phyloP scores from a whole-genome alignment of 108 stramenopile species.

The Nannochloropsis salina region DNA sequence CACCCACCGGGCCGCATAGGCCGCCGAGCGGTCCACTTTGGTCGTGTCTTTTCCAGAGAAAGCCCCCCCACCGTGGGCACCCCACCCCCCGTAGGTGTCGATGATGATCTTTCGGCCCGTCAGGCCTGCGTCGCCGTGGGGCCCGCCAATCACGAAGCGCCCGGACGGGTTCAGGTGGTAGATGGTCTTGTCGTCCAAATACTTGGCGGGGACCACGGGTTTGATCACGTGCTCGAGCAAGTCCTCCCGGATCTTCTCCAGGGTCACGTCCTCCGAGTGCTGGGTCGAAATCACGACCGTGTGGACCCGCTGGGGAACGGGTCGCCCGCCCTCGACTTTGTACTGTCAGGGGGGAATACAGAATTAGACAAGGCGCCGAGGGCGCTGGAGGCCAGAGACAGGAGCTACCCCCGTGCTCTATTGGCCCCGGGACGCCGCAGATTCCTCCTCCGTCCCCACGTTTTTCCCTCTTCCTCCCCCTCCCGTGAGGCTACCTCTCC shows the following conservation, averaged over 20 bases:
- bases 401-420: no score
- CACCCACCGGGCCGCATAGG: conserved; percentile 92
- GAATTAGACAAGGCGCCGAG: no score
- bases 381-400: no score
- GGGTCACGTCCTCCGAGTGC: conserved; percentile 82
- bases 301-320: conserved; percentile 83
- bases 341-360: conserved; percentile 61
- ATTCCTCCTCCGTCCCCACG: background rate
- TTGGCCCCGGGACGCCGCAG: background rate
- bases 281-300: conserved; percentile 93
- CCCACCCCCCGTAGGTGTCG: conserved; percentile 97
- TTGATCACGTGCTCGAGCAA: conserved; percentile 95
- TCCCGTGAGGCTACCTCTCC: background rate
- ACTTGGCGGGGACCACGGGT: conserved; percentile 89
- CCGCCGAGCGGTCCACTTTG: conserved; percentile 86
- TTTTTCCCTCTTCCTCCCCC: background rate
- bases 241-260: conserved; percentile 88
- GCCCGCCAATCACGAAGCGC: conserved; percentile 92
- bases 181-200: conserved; percentile 90
- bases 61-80: conserved; percentile 91
- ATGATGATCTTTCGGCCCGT: conserved; percentile 93
- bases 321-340: conserved; percentile 71
- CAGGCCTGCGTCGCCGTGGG: conserved; percentile 94
- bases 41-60: conserved; percentile 93
- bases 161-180: conserved; percentile 86